Conservation (phyloP, 2,329 filamentous ascomycete species). For the Xylariaceae sp. region DNA sequence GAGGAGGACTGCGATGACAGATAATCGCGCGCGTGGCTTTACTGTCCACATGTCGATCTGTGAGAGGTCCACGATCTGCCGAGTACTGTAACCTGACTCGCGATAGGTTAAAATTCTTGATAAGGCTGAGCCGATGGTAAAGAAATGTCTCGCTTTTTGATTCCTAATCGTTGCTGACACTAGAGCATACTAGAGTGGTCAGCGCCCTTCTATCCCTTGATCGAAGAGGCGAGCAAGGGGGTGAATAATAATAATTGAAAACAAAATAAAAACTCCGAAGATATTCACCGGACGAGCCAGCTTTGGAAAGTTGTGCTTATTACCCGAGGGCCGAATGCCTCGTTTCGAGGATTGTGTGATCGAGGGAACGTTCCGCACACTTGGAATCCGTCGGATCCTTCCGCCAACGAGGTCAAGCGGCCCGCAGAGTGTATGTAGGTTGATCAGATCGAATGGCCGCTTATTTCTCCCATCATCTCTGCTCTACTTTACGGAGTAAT, state of each 20-base stretch:
- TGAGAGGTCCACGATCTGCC: constrained; percentile 42
- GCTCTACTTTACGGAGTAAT: no score
- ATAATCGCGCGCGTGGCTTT: constrained; percentile 30
- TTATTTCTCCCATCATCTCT: no score
- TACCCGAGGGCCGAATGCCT: not conserved
- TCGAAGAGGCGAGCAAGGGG: no score
- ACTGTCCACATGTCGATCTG: constrained; percentile 41
- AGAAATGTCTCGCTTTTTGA: constrained; percentile 25
- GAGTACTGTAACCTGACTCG: constrained; percentile 16
- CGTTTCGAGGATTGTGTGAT: not conserved
- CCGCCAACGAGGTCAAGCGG: not conserved
- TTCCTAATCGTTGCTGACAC: constrained; percentile 29
- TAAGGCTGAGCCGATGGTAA: constrained; percentile 26
- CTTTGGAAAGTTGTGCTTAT: no score
- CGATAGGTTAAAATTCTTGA: constrained; percentile 3
- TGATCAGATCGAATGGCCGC: no score
- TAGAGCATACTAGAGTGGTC: not conserved
- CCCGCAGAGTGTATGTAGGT: no score
- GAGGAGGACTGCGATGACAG: not conserved
- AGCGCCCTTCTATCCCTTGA: constrained; percentile 1
- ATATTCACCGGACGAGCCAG: no score
- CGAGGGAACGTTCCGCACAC: not conserved
- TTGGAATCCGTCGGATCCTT: constrained; percentile 11
- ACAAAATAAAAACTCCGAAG: no score
- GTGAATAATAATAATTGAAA: no score